Percentiles rank a stretch among this genome's conserved stretches.
Evolutionary conservation across 306 rosid species (phyloP).

Genomic region (Lathyrus oleraceus): DNA sequence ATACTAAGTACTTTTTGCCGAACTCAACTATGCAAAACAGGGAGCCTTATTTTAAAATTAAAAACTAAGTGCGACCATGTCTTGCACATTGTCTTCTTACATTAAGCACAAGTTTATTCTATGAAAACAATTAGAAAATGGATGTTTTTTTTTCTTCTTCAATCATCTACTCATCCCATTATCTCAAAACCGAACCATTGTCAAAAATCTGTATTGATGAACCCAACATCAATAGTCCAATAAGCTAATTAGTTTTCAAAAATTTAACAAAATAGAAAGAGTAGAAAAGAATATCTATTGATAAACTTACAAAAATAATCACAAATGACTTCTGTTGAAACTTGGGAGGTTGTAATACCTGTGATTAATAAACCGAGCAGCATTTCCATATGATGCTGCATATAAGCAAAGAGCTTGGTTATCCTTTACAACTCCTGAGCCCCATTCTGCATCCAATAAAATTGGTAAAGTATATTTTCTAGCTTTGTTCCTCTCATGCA

Average conservation of each 20-base stretch:
- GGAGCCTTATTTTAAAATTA: neutral
- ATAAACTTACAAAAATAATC: constrained; percentile 2
- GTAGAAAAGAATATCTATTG: neutral
- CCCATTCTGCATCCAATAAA: constrained; percentile 83
- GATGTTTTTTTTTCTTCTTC: neutral
- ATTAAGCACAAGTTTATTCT: too few relatives aligned
- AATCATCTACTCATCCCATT: neutral
- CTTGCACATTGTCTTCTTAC: too few relatives aligned
- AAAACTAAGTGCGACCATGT: neutral
- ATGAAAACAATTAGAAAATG: neutral
- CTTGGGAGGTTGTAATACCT: constrained; percentile 53
- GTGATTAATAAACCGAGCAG: constrained; percentile 90
- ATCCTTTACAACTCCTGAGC: constrained; percentile 49
- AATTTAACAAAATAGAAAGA: neutral
- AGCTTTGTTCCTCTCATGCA: constrained; percentile 59
- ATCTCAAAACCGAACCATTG: neutral
- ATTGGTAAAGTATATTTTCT: constrained; percentile 50
- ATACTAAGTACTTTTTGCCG: neutral
- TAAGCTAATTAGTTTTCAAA: neutral
- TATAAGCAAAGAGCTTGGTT: constrained; percentile 84
- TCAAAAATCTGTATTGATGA: neutral
- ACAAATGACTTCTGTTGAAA: constrained; percentile 19
- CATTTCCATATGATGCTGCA: constrained; percentile 81
- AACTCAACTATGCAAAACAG: neutral
- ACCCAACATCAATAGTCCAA: neutral